Evolutionary conservation across 257 asterid genomes (phyloP), one percentile per base, ranked within the genome.

Genomic region (Leptodermis oblonga): DNA sequence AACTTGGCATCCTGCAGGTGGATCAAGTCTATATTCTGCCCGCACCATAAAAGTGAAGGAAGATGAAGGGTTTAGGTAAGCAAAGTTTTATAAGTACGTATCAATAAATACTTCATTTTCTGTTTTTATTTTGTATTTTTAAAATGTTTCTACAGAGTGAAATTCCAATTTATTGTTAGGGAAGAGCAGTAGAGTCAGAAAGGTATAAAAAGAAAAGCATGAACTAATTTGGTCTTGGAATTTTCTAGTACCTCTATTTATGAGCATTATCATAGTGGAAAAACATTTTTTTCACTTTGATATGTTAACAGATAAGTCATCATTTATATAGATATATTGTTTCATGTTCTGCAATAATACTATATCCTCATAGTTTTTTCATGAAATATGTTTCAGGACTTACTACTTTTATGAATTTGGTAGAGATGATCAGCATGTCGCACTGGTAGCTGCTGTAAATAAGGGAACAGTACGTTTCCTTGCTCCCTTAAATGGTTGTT

Each of bases 371-470:
- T 46, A 53, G 17, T 59, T 33, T 52, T n/a, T 61, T 66, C 31
- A 22, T 60, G 74, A 23, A 45, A 31, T 37, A 28, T 53, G 37
- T 76, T 81, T 75, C 92, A 92, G 98, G 97, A 90, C 90, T 73
- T 92, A 90, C 70, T 92, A 90, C 85, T 88, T 84, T 71, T 92
- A 92, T 42, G 98, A 92, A 85, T 92, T 90, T 74, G 95, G 87
- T 25, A 82, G 65, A 36, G 83, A 87, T 18, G 83, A 74, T 41
- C 93, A 90, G 70, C 98, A 75, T 75, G 76, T 81, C 67, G 95
- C 95, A 51, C 81, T 92, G 53, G 92, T 92, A 72, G 97, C 96
- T 74, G 88, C 95, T 79, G 94, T 90, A 53, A 87, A 75, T 65
- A 71, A 92, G 66, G 97, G 98, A 76, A 90, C 87, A 95, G 98